phyloP scores from a whole-genome alignment of 1,284 basidiomycete genomes.

The Cutaneotrichosporon cutaneum region DNA sequence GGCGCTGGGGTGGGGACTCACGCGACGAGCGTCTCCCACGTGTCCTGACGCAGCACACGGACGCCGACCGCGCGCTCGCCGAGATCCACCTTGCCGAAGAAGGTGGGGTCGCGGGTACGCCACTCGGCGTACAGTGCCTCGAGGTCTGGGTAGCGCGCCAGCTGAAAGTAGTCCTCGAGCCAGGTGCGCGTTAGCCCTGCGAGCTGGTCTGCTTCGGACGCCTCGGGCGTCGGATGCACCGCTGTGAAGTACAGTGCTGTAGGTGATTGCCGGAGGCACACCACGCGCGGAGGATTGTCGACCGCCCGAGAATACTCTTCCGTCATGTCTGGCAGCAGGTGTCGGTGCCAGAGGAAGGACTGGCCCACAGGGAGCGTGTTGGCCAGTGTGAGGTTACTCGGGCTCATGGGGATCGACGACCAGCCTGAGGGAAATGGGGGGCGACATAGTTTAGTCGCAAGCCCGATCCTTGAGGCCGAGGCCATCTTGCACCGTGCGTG shows the following conservation, averaged over 20 bases:
- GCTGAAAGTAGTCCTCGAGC: constrained; percentile 86
- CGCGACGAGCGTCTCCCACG: constrained; percentile 93
- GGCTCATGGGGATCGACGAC: constrained; percentile 33
- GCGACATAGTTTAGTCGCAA: constrained; percentile 7
- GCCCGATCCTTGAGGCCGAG: neutral
- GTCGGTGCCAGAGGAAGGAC: constrained; percentile 51
- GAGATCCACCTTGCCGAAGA: constrained; percentile 64
- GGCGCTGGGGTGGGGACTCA: constrained; percentile 55
- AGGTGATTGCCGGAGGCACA: constrained; percentile 73
- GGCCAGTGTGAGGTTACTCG: constrained; percentile 41
- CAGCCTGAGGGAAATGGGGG: constrained; percentile 46
- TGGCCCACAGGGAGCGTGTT: constrained; percentile 53
- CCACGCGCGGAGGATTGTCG: constrained; percentile 59
- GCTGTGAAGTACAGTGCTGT: constrained; percentile 70
- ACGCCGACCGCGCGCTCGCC: constrained; percentile 59
- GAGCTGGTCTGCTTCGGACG: constrained; percentile 49
- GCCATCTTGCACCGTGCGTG: neutral
- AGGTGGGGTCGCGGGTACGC: constrained; percentile 66
- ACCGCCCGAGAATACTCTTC: constrained; percentile 51
- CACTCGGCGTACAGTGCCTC: constrained; percentile 73
- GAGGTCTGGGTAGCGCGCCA: constrained; percentile 52
- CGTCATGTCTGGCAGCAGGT: constrained; percentile 17
- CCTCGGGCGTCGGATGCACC: constrained; percentile 57
- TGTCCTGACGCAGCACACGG: constrained; percentile 83
- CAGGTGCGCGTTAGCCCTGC: constrained; percentile 68